Conservation (phyloP, 768 basidiomycete genomes). For the Dioszegia crocea region DNA sequence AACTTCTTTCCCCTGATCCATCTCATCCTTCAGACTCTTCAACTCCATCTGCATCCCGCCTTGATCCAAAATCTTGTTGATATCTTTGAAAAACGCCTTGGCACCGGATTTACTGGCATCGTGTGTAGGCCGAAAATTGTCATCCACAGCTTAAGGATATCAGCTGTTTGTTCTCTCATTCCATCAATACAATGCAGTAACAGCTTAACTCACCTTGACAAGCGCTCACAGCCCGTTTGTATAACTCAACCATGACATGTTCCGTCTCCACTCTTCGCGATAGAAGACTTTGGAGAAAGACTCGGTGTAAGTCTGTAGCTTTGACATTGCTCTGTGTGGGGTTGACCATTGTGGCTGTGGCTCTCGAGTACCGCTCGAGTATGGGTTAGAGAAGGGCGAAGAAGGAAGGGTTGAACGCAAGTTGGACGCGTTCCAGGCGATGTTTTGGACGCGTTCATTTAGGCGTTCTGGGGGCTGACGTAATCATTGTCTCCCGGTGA, state of each 20-base stretch:
- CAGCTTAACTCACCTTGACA: conserved; percentile 26
- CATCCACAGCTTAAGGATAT: conserved; percentile 5
- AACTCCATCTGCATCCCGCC: conserved; percentile 36
- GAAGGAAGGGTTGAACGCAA: neutral
- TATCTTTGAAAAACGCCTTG: conserved; percentile 22
- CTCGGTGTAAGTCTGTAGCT: conserved; percentile 33
- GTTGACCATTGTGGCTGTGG: neutral
- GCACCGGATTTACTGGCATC: conserved; percentile 14
- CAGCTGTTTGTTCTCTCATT: neutral
- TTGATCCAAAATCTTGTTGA: conserved; percentile 27
- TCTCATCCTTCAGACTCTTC: conserved; percentile 25
- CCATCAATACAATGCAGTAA: neutral
- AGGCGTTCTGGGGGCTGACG: too few species aligned
- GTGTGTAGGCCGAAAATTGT: conserved; percentile 18
- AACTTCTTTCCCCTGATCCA: conserved; percentile 19
- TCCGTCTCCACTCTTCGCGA: conserved; percentile 33
- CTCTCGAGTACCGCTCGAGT: too few species aligned
- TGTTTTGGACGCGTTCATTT: too few species aligned
- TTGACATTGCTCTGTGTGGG: neutral
- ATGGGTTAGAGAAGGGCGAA: neutral
- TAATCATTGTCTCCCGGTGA: too few species aligned
- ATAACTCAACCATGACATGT: conserved; percentile 36
- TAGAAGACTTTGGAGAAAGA: conserved; percentile 40
- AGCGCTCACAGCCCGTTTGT: conserved; percentile 35
- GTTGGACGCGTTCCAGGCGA: neutral